Conservation (phyloP, 2,329 filamentous ascomycete genomes). For the Aureobasidium sp. region DNA sequence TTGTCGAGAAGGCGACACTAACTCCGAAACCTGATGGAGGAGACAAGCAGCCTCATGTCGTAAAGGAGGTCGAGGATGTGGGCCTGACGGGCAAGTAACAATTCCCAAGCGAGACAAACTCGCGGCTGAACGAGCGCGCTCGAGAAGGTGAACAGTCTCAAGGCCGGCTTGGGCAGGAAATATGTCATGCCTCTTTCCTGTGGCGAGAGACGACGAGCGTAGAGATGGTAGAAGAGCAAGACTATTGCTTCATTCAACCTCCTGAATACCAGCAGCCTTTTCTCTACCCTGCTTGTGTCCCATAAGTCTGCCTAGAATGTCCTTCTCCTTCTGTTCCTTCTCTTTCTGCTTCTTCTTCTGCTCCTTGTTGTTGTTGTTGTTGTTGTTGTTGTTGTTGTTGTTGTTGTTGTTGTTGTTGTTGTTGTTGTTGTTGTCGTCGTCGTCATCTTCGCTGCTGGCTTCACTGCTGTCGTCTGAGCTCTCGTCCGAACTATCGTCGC, state of each 20-base stretch:
- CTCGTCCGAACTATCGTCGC: constrained; percentile 10
- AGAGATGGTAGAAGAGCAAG: neutral
- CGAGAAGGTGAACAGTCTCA: neutral
- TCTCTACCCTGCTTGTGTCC: constrained; percentile 15
- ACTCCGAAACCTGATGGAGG: neutral
- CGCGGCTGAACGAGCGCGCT: neutral
- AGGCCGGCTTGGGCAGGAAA: neutral
- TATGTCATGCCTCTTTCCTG: neutral
- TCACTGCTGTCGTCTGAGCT: constrained; percentile 16
- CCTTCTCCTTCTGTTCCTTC: constrained; percentile 16
- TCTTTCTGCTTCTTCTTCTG: neutral
- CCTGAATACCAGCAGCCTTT: constrained; percentile 14
- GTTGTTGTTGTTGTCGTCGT: constrained; percentile 2
- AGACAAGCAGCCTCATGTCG: neutral
- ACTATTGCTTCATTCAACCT: constrained; percentile 7
- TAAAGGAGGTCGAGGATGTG: neutral
- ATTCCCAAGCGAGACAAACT: neutral
- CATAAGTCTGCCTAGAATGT: constrained; percentile 21
- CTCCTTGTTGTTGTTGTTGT: neutral
- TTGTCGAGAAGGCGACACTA: neutral
- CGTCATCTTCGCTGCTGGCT: constrained; percentile 7
- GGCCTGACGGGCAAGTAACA: neutral
- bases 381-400: constrained; percentile 8
- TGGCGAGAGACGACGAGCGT: neutral
- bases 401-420: neutral